Evolutionary conservation across 768 basidiomycete genomes (phyloP).

Genomic region (Leccinum rimulosum): DNA sequence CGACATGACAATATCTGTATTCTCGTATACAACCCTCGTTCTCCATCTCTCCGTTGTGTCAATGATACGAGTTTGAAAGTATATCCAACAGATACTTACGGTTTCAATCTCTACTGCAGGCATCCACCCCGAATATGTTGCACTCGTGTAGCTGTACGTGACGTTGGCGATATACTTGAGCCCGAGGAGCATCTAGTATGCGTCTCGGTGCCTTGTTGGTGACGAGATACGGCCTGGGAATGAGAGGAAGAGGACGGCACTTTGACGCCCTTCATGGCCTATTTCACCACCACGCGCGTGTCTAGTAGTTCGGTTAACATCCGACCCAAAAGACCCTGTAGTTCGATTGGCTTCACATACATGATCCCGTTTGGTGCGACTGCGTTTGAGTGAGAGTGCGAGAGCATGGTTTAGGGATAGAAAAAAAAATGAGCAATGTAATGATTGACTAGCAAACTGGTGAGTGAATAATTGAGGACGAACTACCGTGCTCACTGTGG

Average conservation of each 20-base stretch:
- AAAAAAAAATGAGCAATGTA: slow-evolving; percentile 64
- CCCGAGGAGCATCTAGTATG: slow-evolving; percentile 57
- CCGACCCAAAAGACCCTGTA: slow-evolving; percentile 41
- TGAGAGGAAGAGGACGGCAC: slow-evolving; percentile 35
- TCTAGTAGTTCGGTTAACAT: slow-evolving; percentile 93
- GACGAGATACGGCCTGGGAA: background rate
- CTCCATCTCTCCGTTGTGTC: slow-evolving; percentile 73
- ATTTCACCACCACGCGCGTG: slow-evolving; percentile 97
- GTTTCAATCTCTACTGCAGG: slow-evolving; percentile 97
- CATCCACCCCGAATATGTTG: slow-evolving; percentile 95
- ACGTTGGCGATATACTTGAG: no score
- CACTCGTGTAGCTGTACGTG: slow-evolving; percentile 95
- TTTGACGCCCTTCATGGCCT: slow-evolving; percentile 83
- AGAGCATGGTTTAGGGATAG: slow-evolving; percentile 84
- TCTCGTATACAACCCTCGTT: no score
- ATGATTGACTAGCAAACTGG: slow-evolving; percentile 54
- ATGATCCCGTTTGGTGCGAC: slow-evolving; percentile 96
- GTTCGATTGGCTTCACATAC: slow-evolving; percentile 48
- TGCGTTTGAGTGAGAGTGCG: slow-evolving; percentile 76
- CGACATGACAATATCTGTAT: no score
- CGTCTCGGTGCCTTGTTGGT: slow-evolving; percentile 58
- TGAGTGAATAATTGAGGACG: slow-evolving; percentile 1
- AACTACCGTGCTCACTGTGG: no score
- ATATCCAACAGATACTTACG: slow-evolving; percentile 63
- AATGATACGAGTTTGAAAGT: slow-evolving; percentile 48